These are phyloP conservation scores for Penicillium sp. DNA, from an alignment of 2,329 filamentous ascomycete species.

Conservation along the genomic window DNA sequence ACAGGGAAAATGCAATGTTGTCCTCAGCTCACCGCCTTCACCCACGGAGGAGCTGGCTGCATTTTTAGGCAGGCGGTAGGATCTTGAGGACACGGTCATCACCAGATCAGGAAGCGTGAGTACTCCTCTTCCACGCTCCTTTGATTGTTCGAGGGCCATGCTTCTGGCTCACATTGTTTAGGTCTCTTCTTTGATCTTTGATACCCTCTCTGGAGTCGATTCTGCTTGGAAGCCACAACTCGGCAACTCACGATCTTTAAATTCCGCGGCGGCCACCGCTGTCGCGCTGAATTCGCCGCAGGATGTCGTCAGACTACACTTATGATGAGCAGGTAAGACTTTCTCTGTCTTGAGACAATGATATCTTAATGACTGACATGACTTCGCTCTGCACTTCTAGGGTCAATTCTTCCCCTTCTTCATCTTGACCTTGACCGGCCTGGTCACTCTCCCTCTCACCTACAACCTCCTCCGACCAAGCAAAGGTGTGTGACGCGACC, in stretches of 20 bases:
- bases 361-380: background rate
- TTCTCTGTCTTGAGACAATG: background rate
- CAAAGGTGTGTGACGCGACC: conserved; percentile 58
- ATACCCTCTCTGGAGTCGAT: conserved; percentile 10
- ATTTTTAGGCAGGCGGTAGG: conserved; percentile 35
- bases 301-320: conserved; percentile 89
- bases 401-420: conserved; percentile 99
- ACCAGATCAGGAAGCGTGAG: conserved; percentile 37
- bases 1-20: conserved; percentile 18
- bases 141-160: conserved; percentile 25
- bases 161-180: conserved; percentile 15
- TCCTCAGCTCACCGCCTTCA: conserved; percentile 27
- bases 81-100: conserved; percentile 46
- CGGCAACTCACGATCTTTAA: conserved; percentile 33
- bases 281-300: conserved; percentile 39
- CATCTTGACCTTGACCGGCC: conserved; percentile 83
- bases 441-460: conserved; percentile 87
- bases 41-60: conserved; percentile 10
- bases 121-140: conserved; percentile 29
- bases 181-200: background rate
- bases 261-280: conserved; percentile 39
- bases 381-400: conserved; percentile 45
- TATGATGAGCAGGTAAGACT: conserved; percentile 86
- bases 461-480: conserved; percentile 82
- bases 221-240: conserved; percentile 19